Conservation (phyloP, 495 filamentous ascomycete species). For the Neurospora sp. region DNA sequence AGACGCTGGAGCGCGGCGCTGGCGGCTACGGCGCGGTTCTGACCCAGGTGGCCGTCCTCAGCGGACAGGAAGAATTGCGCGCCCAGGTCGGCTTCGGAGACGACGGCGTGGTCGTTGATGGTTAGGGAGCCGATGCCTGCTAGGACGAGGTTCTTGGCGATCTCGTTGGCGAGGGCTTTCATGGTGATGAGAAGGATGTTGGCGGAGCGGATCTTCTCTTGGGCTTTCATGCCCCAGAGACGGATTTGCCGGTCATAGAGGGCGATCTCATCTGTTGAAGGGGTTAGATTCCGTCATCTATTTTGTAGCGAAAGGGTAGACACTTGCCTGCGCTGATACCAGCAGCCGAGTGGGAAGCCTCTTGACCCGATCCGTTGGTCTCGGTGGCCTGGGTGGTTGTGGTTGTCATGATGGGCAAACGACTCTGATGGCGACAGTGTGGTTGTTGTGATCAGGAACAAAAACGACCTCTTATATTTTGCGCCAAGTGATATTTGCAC, state of each 20-base stretch:
- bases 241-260: constrained; percentile 97
- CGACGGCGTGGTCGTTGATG: constrained; percentile 68
- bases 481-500: not conserved
- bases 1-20: constrained; percentile 67
- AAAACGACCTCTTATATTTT: not conserved
- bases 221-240: constrained; percentile 94
- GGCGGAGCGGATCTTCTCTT: constrained; percentile 78
- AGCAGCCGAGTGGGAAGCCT: constrained; percentile 4
- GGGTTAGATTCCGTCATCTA: not conserved
- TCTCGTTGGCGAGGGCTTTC: constrained; percentile 84
- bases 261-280: constrained; percentile 74
- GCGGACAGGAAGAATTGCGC: constrained; percentile 81
- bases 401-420: not conserved
- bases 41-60: constrained; percentile 54
- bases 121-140: constrained; percentile 90
- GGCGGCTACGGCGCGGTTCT: constrained; percentile 78
- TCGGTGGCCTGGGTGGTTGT: constrained; percentile 1
- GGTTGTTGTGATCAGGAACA: not conserved
- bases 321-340: constrained; percentile 26
- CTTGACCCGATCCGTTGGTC: constrained; percentile 5
- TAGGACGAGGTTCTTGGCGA: constrained; percentile 95
- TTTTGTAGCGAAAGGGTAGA: not conserved
- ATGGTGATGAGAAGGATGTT: constrained; percentile 85
- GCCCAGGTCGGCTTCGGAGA: constrained; percentile 74
- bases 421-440: not conserved